These are phyloP conservation scores for Metschnikowia orientalis DNA, from an alignment of 805 yeast genomes.

Conservation along the genomic window DNA sequence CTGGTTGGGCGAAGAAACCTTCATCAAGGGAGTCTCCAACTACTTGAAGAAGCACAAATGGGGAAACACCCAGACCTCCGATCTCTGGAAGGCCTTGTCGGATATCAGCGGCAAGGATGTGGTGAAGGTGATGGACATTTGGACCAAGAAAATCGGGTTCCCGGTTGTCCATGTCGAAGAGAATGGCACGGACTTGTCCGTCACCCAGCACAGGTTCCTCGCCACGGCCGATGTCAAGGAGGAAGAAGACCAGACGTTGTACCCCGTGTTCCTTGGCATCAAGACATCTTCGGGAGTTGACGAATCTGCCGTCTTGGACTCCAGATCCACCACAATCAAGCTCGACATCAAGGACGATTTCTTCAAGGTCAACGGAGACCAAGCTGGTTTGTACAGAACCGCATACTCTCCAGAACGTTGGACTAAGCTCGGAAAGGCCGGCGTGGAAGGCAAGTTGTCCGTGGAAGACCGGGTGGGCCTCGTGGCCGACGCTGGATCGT, in stretches of 20 bases:
- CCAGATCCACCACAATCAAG: constrained; percentile 37
- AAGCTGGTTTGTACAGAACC: constrained; percentile 72
- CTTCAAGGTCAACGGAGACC: constrained; percentile 69
- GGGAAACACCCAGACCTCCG: constrained; percentile 73
- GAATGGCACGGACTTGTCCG: constrained; percentile 41
- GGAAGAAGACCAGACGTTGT: constrained; percentile 65
- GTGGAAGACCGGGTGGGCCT: constrained; percentile 77
- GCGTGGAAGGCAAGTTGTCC: constrained; percentile 53
- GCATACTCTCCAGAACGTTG: constrained; percentile 67
- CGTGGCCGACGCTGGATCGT: constrained; percentile 73
- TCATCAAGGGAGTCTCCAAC: constrained; percentile 73
- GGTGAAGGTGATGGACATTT: constrained; percentile 65
- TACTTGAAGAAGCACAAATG: constrained; percentile 72
- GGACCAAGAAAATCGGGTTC: constrained; percentile 78
- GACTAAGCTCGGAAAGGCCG: constrained; percentile 60
- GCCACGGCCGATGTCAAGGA: constrained; percentile 73
- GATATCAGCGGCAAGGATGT: constrained; percentile 73
- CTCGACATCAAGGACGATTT: constrained; percentile 42
- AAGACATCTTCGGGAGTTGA: constrained; percentile 57
- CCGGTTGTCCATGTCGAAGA: constrained; percentile 64
- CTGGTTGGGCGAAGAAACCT: constrained; percentile 74
- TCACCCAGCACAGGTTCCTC: constrained; percentile 71
- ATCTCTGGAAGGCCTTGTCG: constrained; percentile 70
- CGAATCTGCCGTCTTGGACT: constrained; percentile 51
- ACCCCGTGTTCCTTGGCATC: constrained; percentile 68